Conservation (phyloP, 352 stramenopile genomes). For the Pythium diclinum region DNA sequence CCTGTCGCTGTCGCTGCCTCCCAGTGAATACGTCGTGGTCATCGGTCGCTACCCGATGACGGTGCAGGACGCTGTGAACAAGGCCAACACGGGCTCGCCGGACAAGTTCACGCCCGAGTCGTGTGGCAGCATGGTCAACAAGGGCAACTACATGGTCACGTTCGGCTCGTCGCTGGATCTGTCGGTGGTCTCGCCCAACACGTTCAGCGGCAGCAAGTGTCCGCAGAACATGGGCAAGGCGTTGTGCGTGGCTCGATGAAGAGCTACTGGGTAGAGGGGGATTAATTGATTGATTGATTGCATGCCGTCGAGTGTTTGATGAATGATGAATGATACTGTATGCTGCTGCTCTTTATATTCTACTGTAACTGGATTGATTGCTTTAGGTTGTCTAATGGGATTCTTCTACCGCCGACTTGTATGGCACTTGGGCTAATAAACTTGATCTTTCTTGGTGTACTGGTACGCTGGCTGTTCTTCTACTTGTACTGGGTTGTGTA, state of each 20-base stretch:
- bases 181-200: conserved; percentile 35
- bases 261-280: neutral
- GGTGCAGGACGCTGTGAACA: conserved; percentile 49
- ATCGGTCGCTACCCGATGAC: conserved; percentile 66
- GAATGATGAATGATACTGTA: too few relatives aligned
- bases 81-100: conserved; percentile 27
- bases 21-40: conserved; percentile 53
- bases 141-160: conserved; percentile 57
- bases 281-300: too few relatives aligned
- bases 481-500: neutral
- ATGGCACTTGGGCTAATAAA: conserved; percentile 6
- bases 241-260: conserved; percentile 13
- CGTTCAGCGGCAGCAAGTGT: conserved; percentile 46
- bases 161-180: conserved; percentile 40
- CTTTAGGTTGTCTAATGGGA: conserved; percentile 1
- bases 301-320: too few relatives aligned
- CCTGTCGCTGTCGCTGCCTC: conserved; percentile 50
- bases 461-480: conserved; percentile 10
- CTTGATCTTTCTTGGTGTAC: neutral
- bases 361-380: neutral
- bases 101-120: conserved; percentile 50
- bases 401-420: neutral
- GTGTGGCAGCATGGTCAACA: conserved; percentile 35
- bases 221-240: conserved; percentile 16
- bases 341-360: neutral